phyloP scores from a whole-genome alignment of 1,284 basidiomycete species.

The Schizophyllum commune region DNA sequence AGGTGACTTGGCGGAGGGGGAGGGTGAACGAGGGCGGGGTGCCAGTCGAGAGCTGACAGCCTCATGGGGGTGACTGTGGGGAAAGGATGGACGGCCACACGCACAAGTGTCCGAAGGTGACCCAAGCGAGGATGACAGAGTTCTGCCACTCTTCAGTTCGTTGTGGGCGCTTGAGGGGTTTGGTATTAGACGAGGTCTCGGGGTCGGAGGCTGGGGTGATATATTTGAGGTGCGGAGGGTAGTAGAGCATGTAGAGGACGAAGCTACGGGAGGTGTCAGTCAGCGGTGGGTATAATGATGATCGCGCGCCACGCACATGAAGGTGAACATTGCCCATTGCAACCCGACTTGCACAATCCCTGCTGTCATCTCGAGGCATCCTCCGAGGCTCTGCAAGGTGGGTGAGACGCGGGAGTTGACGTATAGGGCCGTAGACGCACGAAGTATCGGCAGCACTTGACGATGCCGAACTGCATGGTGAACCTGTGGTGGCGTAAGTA shows the following conservation, averaged over 20 bases:
- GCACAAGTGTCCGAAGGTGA: conserved; percentile 71
- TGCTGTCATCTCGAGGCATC: conserved; percentile 77
- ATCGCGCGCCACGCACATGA: conserved; percentile 55
- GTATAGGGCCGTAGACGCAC: conserved; percentile 37
- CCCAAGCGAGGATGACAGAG: conserved; percentile 68
- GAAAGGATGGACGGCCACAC: conserved; percentile 19
- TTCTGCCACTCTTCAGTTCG: conserved; percentile 68
- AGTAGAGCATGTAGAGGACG: conserved; percentile 89
- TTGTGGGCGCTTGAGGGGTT: conserved; percentile 36
- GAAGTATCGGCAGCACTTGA: conserved; percentile 74
- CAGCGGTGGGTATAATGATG: too few relatives aligned
- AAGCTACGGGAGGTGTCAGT: conserved; percentile 42
- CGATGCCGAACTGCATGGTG: conserved; percentile 82
- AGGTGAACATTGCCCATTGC: conserved; percentile 83
- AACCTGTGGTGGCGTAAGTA: conserved; percentile 37
- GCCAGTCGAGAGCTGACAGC: too few relatives aligned
- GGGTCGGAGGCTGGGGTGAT: conserved; percentile 15
- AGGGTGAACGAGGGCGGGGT: too few relatives aligned
- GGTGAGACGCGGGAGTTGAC: neutral
- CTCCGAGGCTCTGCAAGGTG: conserved; percentile 48
- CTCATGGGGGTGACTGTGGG: too few relatives aligned
- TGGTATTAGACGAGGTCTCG: too few relatives aligned
- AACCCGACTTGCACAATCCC: conserved; percentile 80
- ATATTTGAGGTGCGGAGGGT: conserved; percentile 78
- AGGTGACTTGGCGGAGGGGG: conserved; percentile 4